Conservation (phyloP, 2,329 filamentous ascomycete species). For the Trichoderma pleuroti region DNA sequence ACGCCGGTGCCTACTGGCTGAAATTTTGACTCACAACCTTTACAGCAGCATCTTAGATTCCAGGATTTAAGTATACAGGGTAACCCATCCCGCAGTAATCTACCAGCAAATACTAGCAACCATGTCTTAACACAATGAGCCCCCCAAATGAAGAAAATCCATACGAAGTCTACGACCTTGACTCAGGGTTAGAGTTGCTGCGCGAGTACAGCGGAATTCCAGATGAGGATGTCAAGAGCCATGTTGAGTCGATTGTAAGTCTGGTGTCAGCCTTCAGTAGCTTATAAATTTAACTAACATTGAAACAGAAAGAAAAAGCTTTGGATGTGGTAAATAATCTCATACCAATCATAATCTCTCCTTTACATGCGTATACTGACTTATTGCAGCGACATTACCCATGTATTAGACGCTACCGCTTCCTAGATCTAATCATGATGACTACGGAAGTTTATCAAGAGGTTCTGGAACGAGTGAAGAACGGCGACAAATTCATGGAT, state of each 20-base stretch:
- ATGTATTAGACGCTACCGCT: neutral
- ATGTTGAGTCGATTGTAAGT: neutral
- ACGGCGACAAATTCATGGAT: neutral
- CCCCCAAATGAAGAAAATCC: neutral
- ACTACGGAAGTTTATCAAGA: neutral
- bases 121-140: neutral
- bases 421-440: neutral
- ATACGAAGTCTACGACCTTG: neutral
- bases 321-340: neutral
- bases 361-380: neutral
- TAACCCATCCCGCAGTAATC: no score
- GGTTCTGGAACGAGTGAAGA: neutral
- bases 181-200: neutral
- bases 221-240: neutral
- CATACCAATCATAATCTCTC: neutral
- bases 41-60: neutral
- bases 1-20: neutral
- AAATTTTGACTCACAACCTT: neutral
- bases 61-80: neutral
- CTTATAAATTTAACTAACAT: neutral
- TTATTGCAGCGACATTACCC: neutral
- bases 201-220: neutral
- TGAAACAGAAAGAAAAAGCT: neutral
- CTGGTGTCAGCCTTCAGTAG: neutral
- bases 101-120: neutral